Evolutionary conservation across 495 filamentous ascomycete genomes (phyloP), one percentile per base, ranked within the genome.

Genomic region (Penicillium silybi): DNA sequence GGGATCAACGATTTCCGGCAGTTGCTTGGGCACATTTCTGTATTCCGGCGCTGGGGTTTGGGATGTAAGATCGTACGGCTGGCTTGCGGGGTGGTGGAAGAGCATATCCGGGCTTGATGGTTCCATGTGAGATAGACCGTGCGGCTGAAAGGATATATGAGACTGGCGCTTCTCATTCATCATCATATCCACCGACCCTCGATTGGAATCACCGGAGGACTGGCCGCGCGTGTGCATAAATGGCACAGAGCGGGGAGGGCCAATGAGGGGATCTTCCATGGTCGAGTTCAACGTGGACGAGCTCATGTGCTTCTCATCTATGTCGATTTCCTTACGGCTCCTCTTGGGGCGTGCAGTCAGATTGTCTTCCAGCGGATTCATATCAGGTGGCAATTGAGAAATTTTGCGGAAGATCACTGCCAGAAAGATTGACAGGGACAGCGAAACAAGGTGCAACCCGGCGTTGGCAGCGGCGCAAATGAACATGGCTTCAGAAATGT

Each of bases 281-380:
- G 70, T 79, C 16, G 75, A 81, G 40, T 78, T 74, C 63, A 85
- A 56, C 64, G 85, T 67, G 65, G 75, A 70, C 46, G 70, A 59
- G 62, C 80, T 69, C 61, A 72, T 53, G 66, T 77, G 65, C 70
- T 83, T 73, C 19, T 80, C 80, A 6, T 76, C 75, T 4, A 87
- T 69, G 6, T 85, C 85, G 0, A 86, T 87, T 64, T 88, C 88
- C 70, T 85, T 90, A 53, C 85, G 79, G 20, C 41, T 61, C 71
- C 88, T 91, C 51, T 82, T 83, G 26, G 83, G 78, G 15, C 90
- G 84, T 10, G 88, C 84, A 5, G 91, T 96, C 34, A 95, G 69
- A 57, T 93, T 86, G 57, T 87, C 83, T 60, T 96, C 91, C 7
- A 96, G 71, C 7, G 91, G 91, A 57, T 96, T 96, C 86, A 95